phyloP scores from a whole-genome alignment of 2,329 filamentous ascomycete genomes.

The Ascochyta koolunga region DNA sequence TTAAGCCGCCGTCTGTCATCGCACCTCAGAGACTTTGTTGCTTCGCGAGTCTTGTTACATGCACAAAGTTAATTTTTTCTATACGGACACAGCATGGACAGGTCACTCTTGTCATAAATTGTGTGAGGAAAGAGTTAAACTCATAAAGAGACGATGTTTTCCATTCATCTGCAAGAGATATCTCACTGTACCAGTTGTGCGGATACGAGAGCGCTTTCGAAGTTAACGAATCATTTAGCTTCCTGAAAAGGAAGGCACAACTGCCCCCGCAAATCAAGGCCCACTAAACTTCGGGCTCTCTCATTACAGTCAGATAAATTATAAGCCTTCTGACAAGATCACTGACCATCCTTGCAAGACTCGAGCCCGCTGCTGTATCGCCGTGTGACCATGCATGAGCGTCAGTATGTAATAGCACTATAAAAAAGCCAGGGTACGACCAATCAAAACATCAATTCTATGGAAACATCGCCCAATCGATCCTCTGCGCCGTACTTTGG shows the following conservation, averaged over 20 bases:
- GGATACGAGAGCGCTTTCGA: not conserved
- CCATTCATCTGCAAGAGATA: no score
- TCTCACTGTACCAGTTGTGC: not conserved
- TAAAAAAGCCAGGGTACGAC: not conserved
- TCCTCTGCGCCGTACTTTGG: not conserved
- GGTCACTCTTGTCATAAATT: not conserved
- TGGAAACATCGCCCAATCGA: not conserved
- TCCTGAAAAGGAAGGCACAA: conserved; percentile 9
- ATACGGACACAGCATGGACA: not conserved
- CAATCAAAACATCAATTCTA: not conserved
- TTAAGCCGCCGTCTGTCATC: not conserved
- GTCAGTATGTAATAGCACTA: not conserved
- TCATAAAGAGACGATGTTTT: no score
- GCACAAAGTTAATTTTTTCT: not conserved
- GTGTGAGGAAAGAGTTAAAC: no score
- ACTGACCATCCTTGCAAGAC: not conserved
- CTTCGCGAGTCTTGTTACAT: no score
- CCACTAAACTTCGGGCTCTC: not conserved
- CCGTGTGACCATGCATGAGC: not conserved
- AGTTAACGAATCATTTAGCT: not conserved
- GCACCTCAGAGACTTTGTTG: no score
- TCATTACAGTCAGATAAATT: not conserved
- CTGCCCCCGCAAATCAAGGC: not conserved
- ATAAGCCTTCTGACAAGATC: not conserved
- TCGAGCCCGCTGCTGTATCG: not conserved